A percentile compares a stretch with the other conserved stretches of the same genome.
These are phyloP conservation scores for Allomyces macrogynus DNA, from an alignment of 192 early-diverging fungal genomes.

Conservation along the genomic window DNA sequence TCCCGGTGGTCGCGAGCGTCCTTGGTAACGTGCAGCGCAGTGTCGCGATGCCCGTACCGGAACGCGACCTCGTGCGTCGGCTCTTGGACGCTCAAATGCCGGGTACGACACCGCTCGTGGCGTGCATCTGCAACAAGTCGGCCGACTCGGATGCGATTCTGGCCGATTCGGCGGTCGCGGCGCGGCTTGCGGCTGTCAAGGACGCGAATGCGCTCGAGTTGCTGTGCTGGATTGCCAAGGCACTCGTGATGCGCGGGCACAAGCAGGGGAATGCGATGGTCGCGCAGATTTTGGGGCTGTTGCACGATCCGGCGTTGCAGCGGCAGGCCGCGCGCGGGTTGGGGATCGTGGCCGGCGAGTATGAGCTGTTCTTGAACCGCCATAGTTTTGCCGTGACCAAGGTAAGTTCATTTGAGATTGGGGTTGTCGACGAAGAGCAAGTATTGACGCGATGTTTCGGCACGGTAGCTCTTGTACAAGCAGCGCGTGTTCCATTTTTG, in stretches of 20 bases:
- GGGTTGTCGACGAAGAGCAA: no score
- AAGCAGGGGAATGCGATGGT: slow-evolving; percentile 28
- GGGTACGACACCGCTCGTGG: no score
- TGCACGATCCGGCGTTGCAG: slow-evolving; percentile 18
- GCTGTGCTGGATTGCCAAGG: slow-evolving; percentile 35
- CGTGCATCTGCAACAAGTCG: not conserved
- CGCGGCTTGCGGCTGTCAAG: no score
- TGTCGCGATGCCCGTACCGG: no score
- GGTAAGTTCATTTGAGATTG: no score
- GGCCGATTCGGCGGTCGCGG: not conserved
- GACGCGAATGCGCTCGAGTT: no score
- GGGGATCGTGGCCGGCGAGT: slow-evolving; percentile 53
- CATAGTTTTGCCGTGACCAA: no score
- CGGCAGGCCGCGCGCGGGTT: slow-evolving; percentile 43
- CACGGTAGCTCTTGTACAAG: slow-evolving; percentile 37
- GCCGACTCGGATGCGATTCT: not conserved
- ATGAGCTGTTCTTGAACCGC: no score
- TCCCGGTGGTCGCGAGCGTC: no score
- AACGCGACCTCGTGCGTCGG: no score
- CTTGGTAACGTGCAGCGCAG: no score
- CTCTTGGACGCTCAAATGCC: no score
- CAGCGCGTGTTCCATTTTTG: slow-evolving; percentile 68
- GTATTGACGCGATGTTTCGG: slow-evolving; percentile 4
- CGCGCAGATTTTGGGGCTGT: slow-evolving; percentile 27
- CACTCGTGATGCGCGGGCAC: slow-evolving; percentile 31